Evolutionary conservation across 108 stramenopile species (phyloP), one percentile per base, ranked within the genome.

Genomic region (Ochromonas danica): DNA sequence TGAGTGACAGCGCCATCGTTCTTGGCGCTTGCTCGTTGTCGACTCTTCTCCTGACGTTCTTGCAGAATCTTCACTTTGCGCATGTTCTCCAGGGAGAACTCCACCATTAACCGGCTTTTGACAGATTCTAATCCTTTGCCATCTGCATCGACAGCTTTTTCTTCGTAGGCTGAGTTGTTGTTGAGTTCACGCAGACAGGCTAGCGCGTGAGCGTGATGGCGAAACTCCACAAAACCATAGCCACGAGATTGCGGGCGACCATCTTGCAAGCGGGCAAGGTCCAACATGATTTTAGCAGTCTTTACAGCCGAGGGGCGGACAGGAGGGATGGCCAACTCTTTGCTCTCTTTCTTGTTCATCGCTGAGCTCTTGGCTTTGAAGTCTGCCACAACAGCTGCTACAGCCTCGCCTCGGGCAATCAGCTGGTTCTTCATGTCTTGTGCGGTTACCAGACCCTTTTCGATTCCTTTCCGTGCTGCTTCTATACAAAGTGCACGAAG

Each of bases 181-280:
- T 99, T 99, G 75, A 98, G 80, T 67, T 92, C 90, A 10, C 98
- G 91, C 60, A 99, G 85, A 57, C 93, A 94, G 0, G 96, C 96
- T 71, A 99, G 84, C 1, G 98, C 97, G 88, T 94, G 93, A 17
- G 87, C 88, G 88, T 99, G 98, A 81, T 95, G 89, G 2, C 88
- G 85, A 80, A 98, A 99, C 83, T 99, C 96, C 36, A 92, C 95
- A 88, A 99, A 99, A n/a, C 89, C 98, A 85, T 95, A 99, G 28
- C 98, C 98, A 72, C 93, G 90, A 63, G 93, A 94, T 61, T 62
- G 45, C 33, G 22, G 31, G 78, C 87, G 42, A 81, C 79, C 70
- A 89, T 86, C 43, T n/a, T 78, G 45, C 22, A 51, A 14, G 17
- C 25, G 86, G 81, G 91, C 91, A 65, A 94, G 85, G 43, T 89